Evolutionary conservation across 345 rosid species (phyloP), one percentile per base, ranked within the genome.

Genomic region (Citrus glauca): DNA sequence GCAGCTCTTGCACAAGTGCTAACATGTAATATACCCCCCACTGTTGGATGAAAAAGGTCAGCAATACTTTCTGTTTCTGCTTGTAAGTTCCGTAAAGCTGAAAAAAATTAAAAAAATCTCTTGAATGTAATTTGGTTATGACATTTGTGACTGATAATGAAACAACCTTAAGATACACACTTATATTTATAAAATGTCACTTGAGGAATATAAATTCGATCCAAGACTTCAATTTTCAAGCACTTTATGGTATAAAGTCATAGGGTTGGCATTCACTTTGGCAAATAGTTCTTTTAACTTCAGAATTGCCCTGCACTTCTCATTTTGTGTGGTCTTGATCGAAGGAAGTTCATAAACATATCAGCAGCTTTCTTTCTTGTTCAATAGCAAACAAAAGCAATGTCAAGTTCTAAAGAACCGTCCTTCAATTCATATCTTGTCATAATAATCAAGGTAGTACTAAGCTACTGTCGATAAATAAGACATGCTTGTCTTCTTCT

Each of bases 1-100:
- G 50, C 16, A 45, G 3, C 17, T 11, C 50, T 45, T 45, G 1
- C 5, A 13, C 50, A 45, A 16, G 4, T 45, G 50, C 17, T 45
- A 45, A 13, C 50, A 11, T 42, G 50, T 42, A 42, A 42, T 11
- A 11, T 10, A 13, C 50, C 50, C 50, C 50, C 50, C 4, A 19
- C 75, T 48, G 10, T 74, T 69, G 74, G 78, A 2, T 80, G 82
- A 78, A 80, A 79, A 32, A 78, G 78, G 19, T 50, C 75, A 17
- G 55, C 82, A 1, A 40, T 74, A 32, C 65, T 42, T 56, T 80
- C 75, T 25, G 55, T 74, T 68, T 60, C 37, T 16, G 69, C 74
- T 32, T 74, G 78, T 75, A 80, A 74, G 28, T 74, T 79, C 27
- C 19, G 14, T 4, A 25, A 25, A 42, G 30, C 48, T 11, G 16